Conservation (phyloP, 2,329 filamentous ascomycete species). For the Beauveria caledonica region DNA sequence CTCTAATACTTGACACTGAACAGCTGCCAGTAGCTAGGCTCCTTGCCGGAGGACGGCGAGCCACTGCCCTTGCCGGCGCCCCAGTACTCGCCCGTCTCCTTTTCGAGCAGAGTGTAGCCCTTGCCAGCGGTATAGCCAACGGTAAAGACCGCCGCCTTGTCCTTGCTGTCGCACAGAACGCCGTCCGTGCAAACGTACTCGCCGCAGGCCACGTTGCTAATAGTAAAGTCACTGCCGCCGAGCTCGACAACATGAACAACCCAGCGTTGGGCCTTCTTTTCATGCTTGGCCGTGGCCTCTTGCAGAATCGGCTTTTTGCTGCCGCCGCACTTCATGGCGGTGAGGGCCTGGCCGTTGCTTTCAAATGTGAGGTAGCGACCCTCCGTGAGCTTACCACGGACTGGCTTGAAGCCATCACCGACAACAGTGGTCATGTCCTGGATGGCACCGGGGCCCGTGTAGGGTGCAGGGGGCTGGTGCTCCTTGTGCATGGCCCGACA, state of each 20-base stretch:
- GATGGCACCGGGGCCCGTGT: constrained; percentile 28
- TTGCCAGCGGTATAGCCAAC: constrained; percentile 15
- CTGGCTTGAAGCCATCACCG: constrained; percentile 46
- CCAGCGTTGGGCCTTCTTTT: constrained; percentile 38
- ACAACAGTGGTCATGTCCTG: constrained; percentile 31
- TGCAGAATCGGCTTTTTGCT: constrained; percentile 16
- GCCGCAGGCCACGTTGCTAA: constrained; percentile 18
- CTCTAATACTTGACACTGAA: constrained; percentile 11
- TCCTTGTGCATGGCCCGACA: constrained; percentile 32
- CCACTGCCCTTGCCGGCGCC: background rate
- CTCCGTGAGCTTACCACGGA: constrained; percentile 44
- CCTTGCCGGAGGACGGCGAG: background rate
- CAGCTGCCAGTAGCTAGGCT: constrained; percentile 4
- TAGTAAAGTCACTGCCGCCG: constrained; percentile 21
- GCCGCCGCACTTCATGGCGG: constrained; percentile 20
- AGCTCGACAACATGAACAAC: constrained; percentile 32
- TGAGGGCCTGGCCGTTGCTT: constrained; percentile 33
- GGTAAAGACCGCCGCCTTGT: constrained; percentile 14
- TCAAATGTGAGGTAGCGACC: constrained; percentile 47
- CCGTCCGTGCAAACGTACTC: constrained; percentile 15
- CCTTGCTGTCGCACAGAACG: constrained; percentile 11
- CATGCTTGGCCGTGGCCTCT: constrained; percentile 27
- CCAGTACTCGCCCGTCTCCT: constrained; percentile 8
- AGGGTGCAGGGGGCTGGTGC: constrained; percentile 38
- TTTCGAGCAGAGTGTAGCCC: constrained; percentile 15